Evolutionary conservation across 768 basidiomycete species (phyloP).

Genomic region (Suillus paluster): DNA sequence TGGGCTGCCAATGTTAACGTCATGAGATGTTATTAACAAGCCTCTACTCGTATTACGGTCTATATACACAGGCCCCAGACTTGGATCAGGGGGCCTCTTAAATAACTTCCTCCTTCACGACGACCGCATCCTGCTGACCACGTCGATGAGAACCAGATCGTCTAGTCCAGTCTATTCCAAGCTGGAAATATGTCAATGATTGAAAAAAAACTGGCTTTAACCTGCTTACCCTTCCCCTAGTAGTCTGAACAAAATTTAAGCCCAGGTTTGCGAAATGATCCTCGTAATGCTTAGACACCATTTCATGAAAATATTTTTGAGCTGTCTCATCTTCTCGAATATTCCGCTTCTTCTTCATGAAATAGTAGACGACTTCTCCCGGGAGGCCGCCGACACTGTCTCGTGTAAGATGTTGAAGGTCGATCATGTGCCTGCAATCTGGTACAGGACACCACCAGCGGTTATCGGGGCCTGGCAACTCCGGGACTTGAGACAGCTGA

Average conservation of each 20-base stretch:
- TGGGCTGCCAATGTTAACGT: background rate
- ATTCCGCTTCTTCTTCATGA: conserved; percentile 38
- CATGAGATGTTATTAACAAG: background rate
- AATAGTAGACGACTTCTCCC: conserved; percentile 18
- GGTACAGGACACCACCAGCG: conserved; percentile 56
- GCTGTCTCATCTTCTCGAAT: conserved; percentile 34
- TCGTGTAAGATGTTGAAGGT: conserved; percentile 47
- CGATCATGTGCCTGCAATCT: conserved; percentile 48
- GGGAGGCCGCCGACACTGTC: conserved; percentile 35
- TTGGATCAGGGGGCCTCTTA: background rate
- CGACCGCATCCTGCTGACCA: background rate
- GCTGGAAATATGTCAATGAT: conserved; percentile 14
- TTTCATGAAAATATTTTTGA: conserved; percentile 25
- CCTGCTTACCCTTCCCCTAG: conserved; percentile 23
- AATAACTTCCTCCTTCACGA: background rate
- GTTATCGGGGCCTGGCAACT: conserved; percentile 46
- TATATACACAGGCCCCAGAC: background rate
- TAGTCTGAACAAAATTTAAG: conserved; percentile 17
- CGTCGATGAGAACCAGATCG: background rate
- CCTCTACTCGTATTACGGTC: background rate
- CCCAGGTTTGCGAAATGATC: conserved; percentile 27
- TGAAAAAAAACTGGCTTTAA: background rate
- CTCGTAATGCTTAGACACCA: conserved; percentile 32
- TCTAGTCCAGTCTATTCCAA: conserved; percentile 15
- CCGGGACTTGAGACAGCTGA: conserved; percentile 41